These are phyloP conservation scores for Psilocybe cyanescens DNA, from an alignment of 768 basidiomycete genomes.

Conservation along the genomic window DNA sequence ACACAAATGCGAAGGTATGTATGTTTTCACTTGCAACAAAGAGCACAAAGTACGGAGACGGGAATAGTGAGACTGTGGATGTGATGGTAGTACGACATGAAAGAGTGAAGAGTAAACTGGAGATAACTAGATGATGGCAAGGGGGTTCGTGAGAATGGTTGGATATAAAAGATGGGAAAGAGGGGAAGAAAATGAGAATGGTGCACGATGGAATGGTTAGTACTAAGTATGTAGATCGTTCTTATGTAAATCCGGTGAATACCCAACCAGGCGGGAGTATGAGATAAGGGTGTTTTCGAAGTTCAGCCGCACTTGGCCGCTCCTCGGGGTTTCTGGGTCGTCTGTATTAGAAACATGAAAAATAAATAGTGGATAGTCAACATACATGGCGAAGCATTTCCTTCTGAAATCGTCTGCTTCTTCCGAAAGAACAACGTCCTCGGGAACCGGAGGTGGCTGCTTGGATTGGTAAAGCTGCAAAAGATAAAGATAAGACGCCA, in stretches of 20 bases:
- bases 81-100: slow-evolving; percentile 21
- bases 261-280: slow-evolving; percentile 72
- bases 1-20: slow-evolving; percentile 38
- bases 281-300: slow-evolving; percentile 82
- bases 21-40: slow-evolving; percentile 23
- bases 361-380: slow-evolving; percentile 8
- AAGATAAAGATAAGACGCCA: neutral
- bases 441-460: slow-evolving; percentile 87
- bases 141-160: slow-evolving; percentile 19
- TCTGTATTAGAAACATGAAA: neutral
- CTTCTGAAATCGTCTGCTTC: slow-evolving; percentile 85
- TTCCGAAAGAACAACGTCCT: slow-evolving; percentile 74
- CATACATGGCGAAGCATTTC: slow-evolving; percentile 90
- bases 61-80: slow-evolving; percentile 17
- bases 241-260: slow-evolving; percentile 68
- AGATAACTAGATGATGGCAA: slow-evolving; percentile 17
- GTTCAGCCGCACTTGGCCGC: slow-evolving; percentile 78
- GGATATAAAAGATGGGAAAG: neutral
- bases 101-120: slow-evolving; percentile 12
- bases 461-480: slow-evolving; percentile 82
- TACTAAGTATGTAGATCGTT: slow-evolving; percentile 29
- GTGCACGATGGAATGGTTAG: slow-evolving; percentile 23
- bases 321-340: slow-evolving; percentile 74
- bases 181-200: slow-evolving; percentile 2
- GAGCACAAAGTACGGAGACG: slow-evolving; percentile 8